These are phyloP conservation scores for Apiospora hydei DNA, from an alignment of 2,329 filamentous ascomycete species.

Conservation along the genomic window DNA sequence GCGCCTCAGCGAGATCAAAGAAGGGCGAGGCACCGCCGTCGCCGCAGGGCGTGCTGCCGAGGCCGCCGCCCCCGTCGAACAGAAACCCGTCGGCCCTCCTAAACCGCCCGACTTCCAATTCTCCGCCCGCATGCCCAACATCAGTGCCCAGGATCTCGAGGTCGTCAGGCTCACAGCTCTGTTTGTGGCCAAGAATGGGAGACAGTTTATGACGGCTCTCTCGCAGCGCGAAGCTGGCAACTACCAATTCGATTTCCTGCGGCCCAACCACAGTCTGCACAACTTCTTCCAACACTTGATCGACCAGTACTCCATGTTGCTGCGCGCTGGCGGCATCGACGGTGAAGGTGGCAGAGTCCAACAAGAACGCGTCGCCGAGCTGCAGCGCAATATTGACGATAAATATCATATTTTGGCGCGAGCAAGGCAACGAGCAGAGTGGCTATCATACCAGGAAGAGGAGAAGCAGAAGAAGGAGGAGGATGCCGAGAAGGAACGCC, in stretches of 20 bases:
- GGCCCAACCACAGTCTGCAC: conserved; percentile 94
- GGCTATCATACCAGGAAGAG: conserved; percentile 81
- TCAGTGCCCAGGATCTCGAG: conserved; percentile 90
- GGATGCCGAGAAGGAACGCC: conserved; percentile 80
- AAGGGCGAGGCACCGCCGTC: conserved; percentile 81
- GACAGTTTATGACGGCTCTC: conserved; percentile 88
- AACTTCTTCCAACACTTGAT: conserved; percentile 93
- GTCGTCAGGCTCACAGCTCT: conserved; percentile 80
- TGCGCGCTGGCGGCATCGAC: conserved; percentile 72
- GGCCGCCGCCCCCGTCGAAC: conserved; percentile 54
- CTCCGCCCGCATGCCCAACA: conserved; percentile 95
- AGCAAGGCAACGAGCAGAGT: conserved; percentile 87
- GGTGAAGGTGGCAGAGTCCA: conserved; percentile 73
- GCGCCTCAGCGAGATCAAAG: conserved; percentile 85
- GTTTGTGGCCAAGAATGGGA: conserved; percentile 91
- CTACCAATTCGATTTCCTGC: conserved; percentile 94
- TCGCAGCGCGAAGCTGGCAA: conserved; percentile 90
- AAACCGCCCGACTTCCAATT: conserved; percentile 90
- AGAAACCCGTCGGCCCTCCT: conserved; percentile 80
- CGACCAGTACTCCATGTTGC: conserved; percentile 87
- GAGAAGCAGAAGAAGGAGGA: conserved; percentile 92
- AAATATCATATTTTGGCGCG: conserved; percentile 81
- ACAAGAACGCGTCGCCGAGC: conserved; percentile 73
- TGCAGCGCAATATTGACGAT: conserved; percentile 78
- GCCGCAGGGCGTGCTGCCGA: conserved; percentile 78